phyloP scores from a whole-genome alignment of 2,329 filamentous ascomycete species.

The Drechslerella dactyloides region DNA sequence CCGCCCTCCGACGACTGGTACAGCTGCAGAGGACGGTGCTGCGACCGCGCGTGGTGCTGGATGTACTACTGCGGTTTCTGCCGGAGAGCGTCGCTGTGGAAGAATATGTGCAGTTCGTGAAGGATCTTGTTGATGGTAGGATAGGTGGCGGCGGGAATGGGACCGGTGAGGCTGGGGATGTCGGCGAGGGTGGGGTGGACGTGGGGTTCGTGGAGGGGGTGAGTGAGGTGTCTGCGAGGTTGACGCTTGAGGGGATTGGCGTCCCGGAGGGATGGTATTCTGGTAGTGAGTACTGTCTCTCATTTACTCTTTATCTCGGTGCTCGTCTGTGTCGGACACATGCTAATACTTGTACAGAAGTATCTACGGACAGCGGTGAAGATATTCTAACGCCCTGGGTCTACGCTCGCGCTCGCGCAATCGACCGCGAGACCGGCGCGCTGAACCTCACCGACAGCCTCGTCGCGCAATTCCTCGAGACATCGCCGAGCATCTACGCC shows the following conservation, averaged over 20 bases:
- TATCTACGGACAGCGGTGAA: neutral
- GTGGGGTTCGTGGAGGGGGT: conserved; percentile 31
- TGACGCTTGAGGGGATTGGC: conserved; percentile 43
- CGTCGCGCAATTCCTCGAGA: conserved; percentile 46
- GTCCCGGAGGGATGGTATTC: conserved; percentile 21
- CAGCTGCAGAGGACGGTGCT: neutral
- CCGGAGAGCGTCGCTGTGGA: conserved; percentile 66
- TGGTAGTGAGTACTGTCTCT: conserved; percentile 5
- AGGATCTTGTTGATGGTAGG: conserved; percentile 18
- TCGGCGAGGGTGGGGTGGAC: conserved; percentile 23
- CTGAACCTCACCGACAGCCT: conserved; percentile 51
- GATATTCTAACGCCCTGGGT: conserved; percentile 48
- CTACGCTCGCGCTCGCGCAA: conserved; percentile 49
- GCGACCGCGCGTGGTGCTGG: conserved; percentile 68
- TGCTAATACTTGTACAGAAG: too few relatives aligned
- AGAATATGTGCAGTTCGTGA: conserved; percentile 50
- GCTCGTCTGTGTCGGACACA: too few relatives aligned
- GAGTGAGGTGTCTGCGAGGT: conserved; percentile 47
- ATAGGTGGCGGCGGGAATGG: neutral
- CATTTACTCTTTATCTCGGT: too few relatives aligned
- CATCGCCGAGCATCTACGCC: conserved; percentile 32
- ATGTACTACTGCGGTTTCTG: conserved; percentile 76
- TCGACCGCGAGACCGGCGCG: conserved; percentile 54
- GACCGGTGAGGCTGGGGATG: neutral
- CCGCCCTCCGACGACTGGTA: conserved; percentile 68